A percentile compares a stretch with the other conserved stretches of the same genome.
Evolutionary conservation across 2,329 filamentous ascomycete genomes (phyloP).

Genomic region (Hypomyces rosellus): DNA sequence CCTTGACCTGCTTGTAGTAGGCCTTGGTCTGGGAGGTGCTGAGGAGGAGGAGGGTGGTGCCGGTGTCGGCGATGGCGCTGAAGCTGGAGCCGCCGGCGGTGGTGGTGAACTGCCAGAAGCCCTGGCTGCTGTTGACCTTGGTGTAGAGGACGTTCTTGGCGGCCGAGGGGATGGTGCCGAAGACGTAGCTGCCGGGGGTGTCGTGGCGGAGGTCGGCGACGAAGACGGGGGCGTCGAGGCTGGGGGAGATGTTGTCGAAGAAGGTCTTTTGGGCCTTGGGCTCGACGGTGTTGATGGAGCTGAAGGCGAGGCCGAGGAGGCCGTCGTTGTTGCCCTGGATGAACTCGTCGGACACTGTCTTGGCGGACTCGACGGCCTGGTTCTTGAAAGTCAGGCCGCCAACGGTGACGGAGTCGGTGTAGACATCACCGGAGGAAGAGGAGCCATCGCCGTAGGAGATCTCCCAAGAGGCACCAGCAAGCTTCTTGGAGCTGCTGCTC

Average conservation of each 20-base stretch:
- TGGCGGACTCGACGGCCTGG: conserved; percentile 39
- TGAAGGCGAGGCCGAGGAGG: conserved; percentile 39
- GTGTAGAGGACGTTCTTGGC: conserved; percentile 56
- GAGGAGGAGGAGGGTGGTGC: conserved; percentile 57
- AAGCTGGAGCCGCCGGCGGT: conserved; percentile 20
- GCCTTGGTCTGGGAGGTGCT: conserved; percentile 42
- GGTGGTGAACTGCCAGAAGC: conserved; percentile 51
- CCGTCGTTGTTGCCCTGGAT: conserved; percentile 36
- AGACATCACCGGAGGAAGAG: conserved; percentile 37
- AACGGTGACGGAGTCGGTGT: conserved; percentile 35
- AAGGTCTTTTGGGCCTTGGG: conserved; percentile 38
- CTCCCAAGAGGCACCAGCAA: conserved; percentile 33
- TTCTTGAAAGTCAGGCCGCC: conserved; percentile 33
- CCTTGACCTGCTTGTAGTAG: conserved; percentile 41
- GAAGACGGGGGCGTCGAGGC: conserved; percentile 42
- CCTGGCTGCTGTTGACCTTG: conserved; percentile 52
- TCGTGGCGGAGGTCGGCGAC: conserved; percentile 58
- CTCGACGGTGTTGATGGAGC: conserved; percentile 35
- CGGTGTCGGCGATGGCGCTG: conserved; percentile 49
- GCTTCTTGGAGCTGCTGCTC: conserved; percentile 31
- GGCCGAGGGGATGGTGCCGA: conserved; percentile 59
- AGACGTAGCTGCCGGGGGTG: conserved; percentile 58
- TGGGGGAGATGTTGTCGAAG: conserved; percentile 26
- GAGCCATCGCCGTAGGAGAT: conserved; percentile 41
- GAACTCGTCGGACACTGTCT: conserved; percentile 34